A percentile compares a stretch with the other conserved stretches of the same genome.
These are phyloP conservation scores for Drechslerella coelobrocha DNA, from an alignment of 2,329 filamentous ascomycete species.

Conservation along the genomic window DNA sequence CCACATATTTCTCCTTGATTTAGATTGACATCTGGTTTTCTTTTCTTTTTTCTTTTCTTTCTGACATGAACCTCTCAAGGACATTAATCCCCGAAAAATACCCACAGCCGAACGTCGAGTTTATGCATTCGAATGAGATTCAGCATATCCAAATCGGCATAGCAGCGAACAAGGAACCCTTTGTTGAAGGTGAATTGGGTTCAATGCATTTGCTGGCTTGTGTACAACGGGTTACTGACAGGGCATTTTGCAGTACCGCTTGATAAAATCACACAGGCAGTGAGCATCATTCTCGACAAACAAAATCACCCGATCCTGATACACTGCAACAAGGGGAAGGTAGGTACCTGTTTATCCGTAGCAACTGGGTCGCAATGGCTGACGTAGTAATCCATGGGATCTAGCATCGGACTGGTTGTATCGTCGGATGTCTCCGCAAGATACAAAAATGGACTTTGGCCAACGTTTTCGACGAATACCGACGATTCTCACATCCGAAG, in stretches of 20 bases:
- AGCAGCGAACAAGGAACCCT: constrained; percentile 81
- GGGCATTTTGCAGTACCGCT: constrained; percentile 62
- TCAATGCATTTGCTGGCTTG: constrained; percentile 17
- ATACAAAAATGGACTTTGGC: constrained; percentile 71
- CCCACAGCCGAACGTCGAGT: constrained; percentile 63
- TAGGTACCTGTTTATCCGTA: constrained; percentile 56
- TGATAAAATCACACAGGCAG: constrained; percentile 72
- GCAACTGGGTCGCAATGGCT: constrained; percentile 8
- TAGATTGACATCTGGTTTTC: neutral
- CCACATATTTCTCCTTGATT: constrained; percentile 33
- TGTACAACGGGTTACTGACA: constrained; percentile 49
- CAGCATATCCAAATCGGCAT: constrained; percentile 77
- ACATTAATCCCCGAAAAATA: constrained; percentile 64
- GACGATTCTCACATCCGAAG: constrained; percentile 54
- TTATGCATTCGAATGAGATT: constrained; percentile 72
- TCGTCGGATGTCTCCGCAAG: constrained; percentile 80
- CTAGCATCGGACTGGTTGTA: constrained; percentile 85
- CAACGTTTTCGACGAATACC: constrained; percentile 72
- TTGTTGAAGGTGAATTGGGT: constrained; percentile 62
- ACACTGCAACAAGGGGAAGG: constrained; percentile 91
- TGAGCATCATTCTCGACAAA: constrained; percentile 73
- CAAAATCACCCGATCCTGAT: constrained; percentile 80
- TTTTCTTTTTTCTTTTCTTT: no score
- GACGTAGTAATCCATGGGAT: constrained; percentile 1
- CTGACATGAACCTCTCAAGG: constrained; percentile 54